Evolutionary conservation across 192 early-diverging fungal species (phyloP).

Genomic region (Chytriomyces hyalinus): DNA sequence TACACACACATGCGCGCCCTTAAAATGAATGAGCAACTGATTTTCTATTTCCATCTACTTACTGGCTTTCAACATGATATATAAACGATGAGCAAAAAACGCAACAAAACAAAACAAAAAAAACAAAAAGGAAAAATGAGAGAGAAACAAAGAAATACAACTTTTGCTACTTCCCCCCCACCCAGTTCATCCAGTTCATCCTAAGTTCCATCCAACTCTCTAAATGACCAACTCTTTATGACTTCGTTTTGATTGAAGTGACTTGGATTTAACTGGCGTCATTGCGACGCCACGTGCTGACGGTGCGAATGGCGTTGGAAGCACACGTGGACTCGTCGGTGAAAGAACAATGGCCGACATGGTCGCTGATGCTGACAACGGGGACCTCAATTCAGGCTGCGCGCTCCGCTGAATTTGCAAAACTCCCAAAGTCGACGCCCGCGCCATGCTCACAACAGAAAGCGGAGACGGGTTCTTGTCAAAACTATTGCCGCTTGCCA

Average conservation of each 20-base stretch:
- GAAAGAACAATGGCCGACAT: no score
- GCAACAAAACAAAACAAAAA: background rate
- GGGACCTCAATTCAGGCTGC: no score
- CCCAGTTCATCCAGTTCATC: no score
- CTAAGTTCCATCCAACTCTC: no score
- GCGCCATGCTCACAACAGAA: background rate
- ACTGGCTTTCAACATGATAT: background rate
- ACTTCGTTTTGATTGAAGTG: background rate
- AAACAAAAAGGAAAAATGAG: background rate
- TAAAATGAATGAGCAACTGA: no score
- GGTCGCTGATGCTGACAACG: no score
- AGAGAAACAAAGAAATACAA: background rate
- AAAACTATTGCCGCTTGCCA: no score
- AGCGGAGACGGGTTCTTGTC: background rate
- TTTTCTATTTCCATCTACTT: no score
- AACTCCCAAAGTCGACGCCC: no score
- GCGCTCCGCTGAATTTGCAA: no score
- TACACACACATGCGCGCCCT: no score
- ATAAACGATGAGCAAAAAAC: background rate
- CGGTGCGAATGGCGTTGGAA: background rate
- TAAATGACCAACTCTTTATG: background rate
- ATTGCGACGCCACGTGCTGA: background rate
- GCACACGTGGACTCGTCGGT: background rate
- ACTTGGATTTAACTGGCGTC: background rate
- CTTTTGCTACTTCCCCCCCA: no score